Base-by-base conservation (phyloP, 1,139 yeast genomes). In the Yamadazyma pseudoaaseri region DNA sequence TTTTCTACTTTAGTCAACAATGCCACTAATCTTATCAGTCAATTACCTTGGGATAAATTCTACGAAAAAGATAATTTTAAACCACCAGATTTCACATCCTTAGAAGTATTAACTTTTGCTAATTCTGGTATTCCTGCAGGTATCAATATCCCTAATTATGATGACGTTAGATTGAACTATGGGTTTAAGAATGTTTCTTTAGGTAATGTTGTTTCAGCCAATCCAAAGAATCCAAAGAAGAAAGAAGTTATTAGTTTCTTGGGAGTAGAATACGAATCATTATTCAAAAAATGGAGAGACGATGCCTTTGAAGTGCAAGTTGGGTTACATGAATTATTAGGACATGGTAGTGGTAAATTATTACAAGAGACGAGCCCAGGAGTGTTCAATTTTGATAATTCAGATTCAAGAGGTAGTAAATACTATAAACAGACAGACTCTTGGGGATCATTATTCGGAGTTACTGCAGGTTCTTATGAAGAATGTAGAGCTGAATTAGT, bases 121-220 rank as follows among this genome's bases (percentile, higher is more conserved):
- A 92, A 94, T 3, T 78, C 90, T 22, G 96, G 96, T 34, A 76
- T 85, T 39, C 96, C 96, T 15, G 95, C 95, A 0, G 96, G 96
- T 37, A 87, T 87, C 56, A 87, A 87, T 54, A 84, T 87, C 47
- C 96, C 96, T 39, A 87, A 87, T 60, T 87, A 87, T 58, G 96
- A 86, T 56, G 95, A 86, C 50, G 89, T 86, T 33, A 73, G 96
- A 52, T 70, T 85, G 52, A 84, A 79, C 42, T 62, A 80, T 51
- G 96, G 96, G 1, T 87, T 87, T 65, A 87, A 87, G 57, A 87
- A 87, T 49, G 96, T 87, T 18, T 84, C 95, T 3, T 69, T 87
- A 42, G 96, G 96, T 28, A 87, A 87, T 54, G 87, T 87, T 26
- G 62, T 87, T 42, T 79, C 81, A 41, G 86, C 95, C 22, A 67